phyloP scores from a whole-genome alignment of 2,329 filamentous ascomycete species.

The Catunica adiposa region DNA sequence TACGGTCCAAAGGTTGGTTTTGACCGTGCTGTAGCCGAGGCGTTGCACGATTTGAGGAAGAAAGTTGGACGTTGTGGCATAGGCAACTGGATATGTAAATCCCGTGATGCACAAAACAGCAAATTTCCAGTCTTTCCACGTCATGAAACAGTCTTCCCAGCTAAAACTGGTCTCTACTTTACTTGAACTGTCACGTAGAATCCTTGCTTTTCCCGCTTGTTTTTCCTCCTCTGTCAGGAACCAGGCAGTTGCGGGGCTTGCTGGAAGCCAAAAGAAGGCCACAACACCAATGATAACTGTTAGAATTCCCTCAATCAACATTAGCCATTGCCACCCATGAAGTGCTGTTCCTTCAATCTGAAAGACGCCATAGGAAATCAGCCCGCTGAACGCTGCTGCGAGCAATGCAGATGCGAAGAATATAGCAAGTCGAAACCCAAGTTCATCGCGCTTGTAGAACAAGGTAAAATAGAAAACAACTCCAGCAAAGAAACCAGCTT shows the following conservation, averaged over 20 bases:
- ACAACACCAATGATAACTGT: constrained; percentile 22
- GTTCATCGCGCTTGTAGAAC: constrained; percentile 48
- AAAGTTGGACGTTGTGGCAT: constrained; percentile 27
- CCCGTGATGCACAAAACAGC: constrained; percentile 28
- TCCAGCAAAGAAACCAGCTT: constrained; percentile 37
- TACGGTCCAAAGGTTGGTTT: constrained; percentile 33
- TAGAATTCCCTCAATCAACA: constrained; percentile 47
- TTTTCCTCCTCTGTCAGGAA: constrained; percentile 32
- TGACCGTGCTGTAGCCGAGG: constrained; percentile 27
- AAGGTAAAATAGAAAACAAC: constrained; percentile 30
- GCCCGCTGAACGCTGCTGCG: constrained; percentile 50
- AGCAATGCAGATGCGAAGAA: constrained; percentile 44
- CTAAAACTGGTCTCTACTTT: constrained; percentile 23
- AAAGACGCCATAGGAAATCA: constrained; percentile 48
- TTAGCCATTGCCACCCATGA: constrained; percentile 52
- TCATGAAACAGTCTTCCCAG: constrained; percentile 25
- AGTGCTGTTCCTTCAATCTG: constrained; percentile 32
- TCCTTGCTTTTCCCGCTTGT: constrained; percentile 26
- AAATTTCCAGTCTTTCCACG: constrained; percentile 25
- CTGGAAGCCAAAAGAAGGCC: constrained; percentile 22
- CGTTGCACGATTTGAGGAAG: constrained; percentile 30
- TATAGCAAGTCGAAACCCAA: constrained; percentile 44
- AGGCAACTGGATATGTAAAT: constrained; percentile 32
- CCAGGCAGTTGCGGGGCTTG: constrained; percentile 31
- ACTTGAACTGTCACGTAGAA: constrained; percentile 29